phyloP scores from a whole-genome alignment of 2,329 filamentous ascomycete species.

The Fusarium keratoplasticum region DNA sequence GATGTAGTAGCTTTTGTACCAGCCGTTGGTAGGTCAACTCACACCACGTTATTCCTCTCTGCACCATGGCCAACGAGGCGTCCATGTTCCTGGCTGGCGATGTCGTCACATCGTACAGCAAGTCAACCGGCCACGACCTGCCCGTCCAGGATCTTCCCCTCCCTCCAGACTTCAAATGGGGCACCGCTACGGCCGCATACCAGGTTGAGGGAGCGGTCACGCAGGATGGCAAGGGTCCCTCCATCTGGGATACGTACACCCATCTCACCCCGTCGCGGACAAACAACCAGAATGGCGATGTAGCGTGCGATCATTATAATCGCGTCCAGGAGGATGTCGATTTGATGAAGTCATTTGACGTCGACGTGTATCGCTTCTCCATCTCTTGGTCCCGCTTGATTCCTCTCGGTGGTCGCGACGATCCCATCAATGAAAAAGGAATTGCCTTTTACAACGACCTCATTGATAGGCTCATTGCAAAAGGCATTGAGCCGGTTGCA shows the following conservation, averaged over 20 bases:
- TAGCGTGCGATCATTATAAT: conserved; percentile 55
- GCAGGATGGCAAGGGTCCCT: conserved; percentile 50
- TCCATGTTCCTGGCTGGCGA: conserved; percentile 8
- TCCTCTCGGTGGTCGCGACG: conserved; percentile 53
- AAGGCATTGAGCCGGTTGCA: not conserved
- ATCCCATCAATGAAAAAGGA: not conserved
- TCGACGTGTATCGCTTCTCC: conserved; percentile 70
- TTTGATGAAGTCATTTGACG: conserved; percentile 65
- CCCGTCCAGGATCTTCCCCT: conserved; percentile 35
- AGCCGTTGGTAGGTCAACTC: not conserved
- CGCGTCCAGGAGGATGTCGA: conserved; percentile 62
- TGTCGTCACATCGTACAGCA: not conserved
- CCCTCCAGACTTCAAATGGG: conserved; percentile 50
- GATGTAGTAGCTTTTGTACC: not conserved
- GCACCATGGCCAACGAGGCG: conserved; percentile 5
- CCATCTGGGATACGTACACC: conserved; percentile 45
- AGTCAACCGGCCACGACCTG: not conserved
- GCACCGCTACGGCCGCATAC: conserved; percentile 52
- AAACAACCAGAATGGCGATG: conserved; percentile 54
- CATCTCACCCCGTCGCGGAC: not conserved
- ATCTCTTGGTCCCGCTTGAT: conserved; percentile 73
- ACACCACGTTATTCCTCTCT: not conserved
- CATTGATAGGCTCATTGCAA: not conserved
- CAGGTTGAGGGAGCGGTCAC: conserved; percentile 52
- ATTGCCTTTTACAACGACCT: not conserved